Percentiles rank a stretch among this genome's conserved stretches.
Evolutionary conservation across 257 asterid genomes (phyloP).

Genomic region (Primulina eburnea): DNA sequence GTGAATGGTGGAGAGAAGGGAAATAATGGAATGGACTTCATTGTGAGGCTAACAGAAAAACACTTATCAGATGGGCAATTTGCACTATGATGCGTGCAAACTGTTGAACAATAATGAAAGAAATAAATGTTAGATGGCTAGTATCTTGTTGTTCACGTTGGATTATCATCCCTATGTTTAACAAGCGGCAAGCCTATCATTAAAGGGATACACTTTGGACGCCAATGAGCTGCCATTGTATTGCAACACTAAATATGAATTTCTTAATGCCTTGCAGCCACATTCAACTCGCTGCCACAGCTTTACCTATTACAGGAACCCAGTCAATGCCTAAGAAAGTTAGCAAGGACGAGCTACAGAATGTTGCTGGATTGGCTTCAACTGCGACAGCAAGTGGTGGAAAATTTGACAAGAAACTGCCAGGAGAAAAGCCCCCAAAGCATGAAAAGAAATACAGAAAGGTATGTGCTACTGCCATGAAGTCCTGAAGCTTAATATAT

Average conservation of each 20-base stretch:
- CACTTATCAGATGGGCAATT: neutral
- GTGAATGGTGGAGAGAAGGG: no score
- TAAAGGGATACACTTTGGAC: neutral
- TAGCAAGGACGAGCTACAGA: constrained; percentile 77
- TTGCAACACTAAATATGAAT: constrained; percentile 17
- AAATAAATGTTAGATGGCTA: neutral
- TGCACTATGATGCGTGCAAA: neutral
- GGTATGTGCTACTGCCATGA: constrained; percentile 39
- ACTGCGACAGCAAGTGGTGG: constrained; percentile 98
- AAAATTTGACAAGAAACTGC: constrained; percentile 90
- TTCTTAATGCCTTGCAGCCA: constrained; percentile 59
- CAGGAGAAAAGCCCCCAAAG: constrained; percentile 80
- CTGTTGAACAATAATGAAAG: no score
- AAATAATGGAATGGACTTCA: no score
- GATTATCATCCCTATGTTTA: neutral
- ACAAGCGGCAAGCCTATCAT: neutral
- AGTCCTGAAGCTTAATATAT: neutral
- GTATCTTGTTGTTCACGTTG: neutral
- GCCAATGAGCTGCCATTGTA: constrained; percentile 1
- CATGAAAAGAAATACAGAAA: constrained; percentile 91
- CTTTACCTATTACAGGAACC: constrained; percentile 87
- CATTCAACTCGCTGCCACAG: constrained; percentile 79
- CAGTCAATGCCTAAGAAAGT: constrained; percentile 59
- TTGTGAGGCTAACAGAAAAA: no score
- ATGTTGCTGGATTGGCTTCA: constrained; percentile 96